These are phyloP conservation scores for Jasminum sambac DNA, from an alignment of 257 asterid genomes.

Conservation along the genomic window DNA sequence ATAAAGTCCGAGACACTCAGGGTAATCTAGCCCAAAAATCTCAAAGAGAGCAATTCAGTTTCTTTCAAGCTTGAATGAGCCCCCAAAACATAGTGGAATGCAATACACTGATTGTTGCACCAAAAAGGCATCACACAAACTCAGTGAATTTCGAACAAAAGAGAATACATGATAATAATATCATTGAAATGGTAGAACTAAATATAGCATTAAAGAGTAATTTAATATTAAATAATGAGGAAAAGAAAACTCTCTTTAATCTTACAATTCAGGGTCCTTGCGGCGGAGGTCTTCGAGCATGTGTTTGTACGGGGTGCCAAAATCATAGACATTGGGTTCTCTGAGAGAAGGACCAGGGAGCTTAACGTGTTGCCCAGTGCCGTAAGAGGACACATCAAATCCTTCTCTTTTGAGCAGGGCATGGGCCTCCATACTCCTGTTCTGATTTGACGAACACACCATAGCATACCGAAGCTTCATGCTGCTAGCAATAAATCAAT, in stretches of 20 bases:
- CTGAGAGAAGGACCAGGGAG: slow-evolving; percentile 98
- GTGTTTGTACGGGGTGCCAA: slow-evolving; percentile 91
- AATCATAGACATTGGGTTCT: slow-evolving; percentile 96
- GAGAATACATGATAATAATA: not conserved
- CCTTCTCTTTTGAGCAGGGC: slow-evolving; percentile 81
- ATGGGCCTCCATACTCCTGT: slow-evolving; percentile 99
- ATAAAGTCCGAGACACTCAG: not conserved
- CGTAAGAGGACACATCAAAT: slow-evolving; percentile 86
- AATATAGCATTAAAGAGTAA: not conserved
- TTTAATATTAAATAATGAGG: not conserved
- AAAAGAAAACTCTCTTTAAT: not conserved
- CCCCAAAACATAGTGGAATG: not conserved
- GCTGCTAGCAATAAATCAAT: not conserved
- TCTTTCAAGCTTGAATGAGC: not conserved
- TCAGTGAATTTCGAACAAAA: not conserved
- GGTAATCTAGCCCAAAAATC: not conserved
- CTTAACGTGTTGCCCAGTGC: slow-evolving; percentile 98
- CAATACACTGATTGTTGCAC: not conserved
- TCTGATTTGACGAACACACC: slow-evolving; percentile 99
- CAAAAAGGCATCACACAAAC: not conserved
- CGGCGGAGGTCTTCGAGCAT: slow-evolving; percentile 99
- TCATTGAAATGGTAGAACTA: not conserved
- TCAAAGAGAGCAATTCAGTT: not conserved
- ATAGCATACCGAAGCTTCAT: slow-evolving; percentile 90
- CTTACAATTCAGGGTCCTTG: slow-evolving; percentile 85